Conservation (phyloP, 441 rosid species). For the Erodium trifolium region DNA sequence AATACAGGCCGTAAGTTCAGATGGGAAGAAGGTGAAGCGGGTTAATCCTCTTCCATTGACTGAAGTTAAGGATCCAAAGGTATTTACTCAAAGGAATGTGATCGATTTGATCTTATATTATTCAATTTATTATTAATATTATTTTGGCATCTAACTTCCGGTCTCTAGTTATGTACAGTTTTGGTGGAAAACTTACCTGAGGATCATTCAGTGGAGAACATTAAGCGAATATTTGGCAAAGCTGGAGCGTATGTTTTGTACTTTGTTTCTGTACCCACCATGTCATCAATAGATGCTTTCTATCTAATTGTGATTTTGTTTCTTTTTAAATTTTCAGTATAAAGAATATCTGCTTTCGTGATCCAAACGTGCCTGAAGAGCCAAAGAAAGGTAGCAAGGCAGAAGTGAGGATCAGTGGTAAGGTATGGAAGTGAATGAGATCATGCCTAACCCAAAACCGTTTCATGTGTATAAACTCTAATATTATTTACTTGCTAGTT, state of each 20-base stretch:
- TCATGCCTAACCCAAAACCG: neutral
- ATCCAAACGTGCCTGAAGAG: conserved; percentile 54
- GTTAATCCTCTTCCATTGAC: conserved; percentile 46
- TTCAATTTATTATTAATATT: neutral
- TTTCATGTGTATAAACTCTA: neutral
- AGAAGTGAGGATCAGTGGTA: conserved; percentile 44
- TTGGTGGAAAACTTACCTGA: conserved; percentile 91
- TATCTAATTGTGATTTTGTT: conserved; percentile 9
- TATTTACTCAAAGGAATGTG: conserved; percentile 26
- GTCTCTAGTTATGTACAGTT: conserved; percentile 64
- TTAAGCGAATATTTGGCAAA: conserved; percentile 52
- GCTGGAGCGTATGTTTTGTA: conserved; percentile 63
- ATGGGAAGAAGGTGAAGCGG: conserved; percentile 81
- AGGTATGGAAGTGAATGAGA: conserved; percentile 36
- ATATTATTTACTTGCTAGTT: neutral
- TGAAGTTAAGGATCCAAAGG: conserved; percentile 73
- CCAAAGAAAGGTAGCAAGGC: conserved; percentile 45
- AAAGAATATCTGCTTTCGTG: conserved; percentile 41
- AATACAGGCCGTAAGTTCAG: conserved; percentile 54
- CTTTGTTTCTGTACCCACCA: neutral
- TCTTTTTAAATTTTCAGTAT: conserved; percentile 34
- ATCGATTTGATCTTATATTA: conserved; percentile 3
- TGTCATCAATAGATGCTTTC: conserved; percentile 14
- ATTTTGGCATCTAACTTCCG: conserved; percentile 31
- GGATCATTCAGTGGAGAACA: conserved; percentile 69